phyloP scores from a whole-genome alignment of 805 yeast species.

The Martiniozyma abietophila region DNA sequence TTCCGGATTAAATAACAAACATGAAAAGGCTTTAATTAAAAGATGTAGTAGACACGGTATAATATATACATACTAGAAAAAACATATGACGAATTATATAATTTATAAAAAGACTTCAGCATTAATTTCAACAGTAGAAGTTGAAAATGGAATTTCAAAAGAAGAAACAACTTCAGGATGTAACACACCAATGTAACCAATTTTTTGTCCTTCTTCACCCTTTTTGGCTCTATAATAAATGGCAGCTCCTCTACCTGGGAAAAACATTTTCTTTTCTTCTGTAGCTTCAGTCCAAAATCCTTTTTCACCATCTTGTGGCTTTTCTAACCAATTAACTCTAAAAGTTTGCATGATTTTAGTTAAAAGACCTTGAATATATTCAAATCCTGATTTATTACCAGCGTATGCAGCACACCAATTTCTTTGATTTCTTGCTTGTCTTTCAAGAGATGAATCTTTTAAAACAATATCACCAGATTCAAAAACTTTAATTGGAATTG shows the following conservation, averaged over 20 bases:
- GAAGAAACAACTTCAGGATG: conserved; percentile 87
- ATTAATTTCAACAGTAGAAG: conserved; percentile 82
- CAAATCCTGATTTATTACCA: conserved; percentile 94
- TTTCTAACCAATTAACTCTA: conserved; percentile 75
- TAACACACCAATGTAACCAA: conserved; percentile 87
- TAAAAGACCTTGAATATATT: conserved; percentile 84
- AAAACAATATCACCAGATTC: conserved; percentile 93
- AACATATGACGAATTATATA: too few relatives aligned
- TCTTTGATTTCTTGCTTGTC: conserved; percentile 87
- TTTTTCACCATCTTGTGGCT: conserved; percentile 44
- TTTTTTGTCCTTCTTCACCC: conserved; percentile 44
- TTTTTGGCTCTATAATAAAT: conserved; percentile 61
- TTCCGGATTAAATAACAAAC: not conserved
- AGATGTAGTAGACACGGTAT: not conserved
- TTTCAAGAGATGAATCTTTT: conserved; percentile 66
- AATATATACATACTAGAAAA: conserved; percentile 6
- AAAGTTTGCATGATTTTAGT: conserved; percentile 95
- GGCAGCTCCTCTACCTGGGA: conserved; percentile 97
- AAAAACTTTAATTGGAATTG: conserved; percentile 89
- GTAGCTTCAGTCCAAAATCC: conserved; percentile 85
- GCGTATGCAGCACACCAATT: conserved; percentile 92
- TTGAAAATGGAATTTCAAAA: conserved; percentile 90
- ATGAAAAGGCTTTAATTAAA: conserved; percentile 8
- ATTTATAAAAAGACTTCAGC: conserved; percentile 72
- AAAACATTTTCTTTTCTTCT: conserved; percentile 57